phyloP scores from a whole-genome alignment of 2,329 filamentous ascomycete genomes.

The Neoarthrinium moseri region DNA sequence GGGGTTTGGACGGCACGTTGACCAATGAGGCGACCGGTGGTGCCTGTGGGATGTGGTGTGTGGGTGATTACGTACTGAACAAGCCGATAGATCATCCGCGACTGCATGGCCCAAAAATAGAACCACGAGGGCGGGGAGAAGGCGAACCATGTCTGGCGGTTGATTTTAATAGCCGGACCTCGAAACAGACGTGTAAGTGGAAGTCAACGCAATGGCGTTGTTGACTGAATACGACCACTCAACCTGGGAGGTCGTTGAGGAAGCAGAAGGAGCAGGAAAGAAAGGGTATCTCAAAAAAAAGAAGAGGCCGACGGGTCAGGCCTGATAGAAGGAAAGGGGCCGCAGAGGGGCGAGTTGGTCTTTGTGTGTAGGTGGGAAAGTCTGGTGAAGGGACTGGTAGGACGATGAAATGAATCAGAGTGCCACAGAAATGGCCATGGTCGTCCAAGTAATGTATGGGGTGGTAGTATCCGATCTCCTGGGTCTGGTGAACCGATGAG shows the following conservation, averaged over 20 bases:
- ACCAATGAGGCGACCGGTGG: neutral
- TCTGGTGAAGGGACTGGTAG: neutral
- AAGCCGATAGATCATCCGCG: constrained; percentile 3
- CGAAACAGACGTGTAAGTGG: neutral
- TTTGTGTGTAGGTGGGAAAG: neutral
- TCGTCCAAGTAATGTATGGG: neutral
- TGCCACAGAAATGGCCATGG: constrained; percentile 7
- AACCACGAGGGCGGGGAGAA: neutral
- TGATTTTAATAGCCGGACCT: neutral
- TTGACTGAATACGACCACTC: too few relatives aligned
- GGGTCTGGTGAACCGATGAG: too few relatives aligned
- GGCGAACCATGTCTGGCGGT: neutral
- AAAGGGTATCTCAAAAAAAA: constrained; percentile 7
- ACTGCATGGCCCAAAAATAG: constrained; percentile 8
- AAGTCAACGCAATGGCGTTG: too few relatives aligned
- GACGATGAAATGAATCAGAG: constrained; percentile 6
- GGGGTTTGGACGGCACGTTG: neutral
- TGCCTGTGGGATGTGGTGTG: neutral
- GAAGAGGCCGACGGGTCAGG: neutral
- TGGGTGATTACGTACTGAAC: constrained; percentile 7
- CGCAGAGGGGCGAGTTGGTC: neutral
- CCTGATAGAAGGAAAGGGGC: neutral
- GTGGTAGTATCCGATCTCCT: too few relatives aligned
- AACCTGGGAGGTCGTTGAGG: neutral
- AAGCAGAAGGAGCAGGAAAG: neutral